Conservation (phyloP, 257 asterid species). For the Nicotiana otophora region DNA sequence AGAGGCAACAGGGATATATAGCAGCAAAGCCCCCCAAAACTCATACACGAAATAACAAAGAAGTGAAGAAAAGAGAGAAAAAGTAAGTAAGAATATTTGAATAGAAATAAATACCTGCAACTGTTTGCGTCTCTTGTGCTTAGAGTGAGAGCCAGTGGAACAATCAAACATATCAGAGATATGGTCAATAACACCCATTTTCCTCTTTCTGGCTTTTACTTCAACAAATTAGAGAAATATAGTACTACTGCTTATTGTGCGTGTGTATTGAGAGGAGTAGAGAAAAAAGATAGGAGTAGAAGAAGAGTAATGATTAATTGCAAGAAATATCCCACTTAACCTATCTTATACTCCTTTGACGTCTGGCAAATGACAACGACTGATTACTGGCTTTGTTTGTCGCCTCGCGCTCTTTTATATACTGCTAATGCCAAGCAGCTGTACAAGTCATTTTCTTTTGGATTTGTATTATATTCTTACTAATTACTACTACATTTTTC, state of each 20-base stretch:
- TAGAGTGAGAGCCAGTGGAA: constrained; percentile 41
- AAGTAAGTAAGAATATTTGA: not conserved
- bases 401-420: not conserved
- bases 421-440: too few species aligned
- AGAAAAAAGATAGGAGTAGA: not conserved
- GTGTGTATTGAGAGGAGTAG: not conserved
- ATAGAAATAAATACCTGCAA: constrained; percentile 46
- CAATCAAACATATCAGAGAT: constrained; percentile 75
- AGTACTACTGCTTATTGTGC: too few species aligned
- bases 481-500: too few species aligned
- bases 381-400: not conserved
- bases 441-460: too few species aligned
- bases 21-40: not conserved
- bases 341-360: not conserved
- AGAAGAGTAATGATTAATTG: not conserved
- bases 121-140: constrained; percentile 66
- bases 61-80: not conserved
- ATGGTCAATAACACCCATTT: constrained; percentile 84
- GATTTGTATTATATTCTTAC: too few species aligned
- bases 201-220: not conserved
- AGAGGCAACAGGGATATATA: not conserved
- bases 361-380: not conserved
- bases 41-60: not conserved
- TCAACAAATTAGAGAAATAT: not conserved
- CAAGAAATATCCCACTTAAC: not conserved